A percentile compares a stretch with the other conserved stretches of the same genome.
Evolutionary conservation across 768 basidiomycete species (phyloP).

Genomic region (Mycena rebaudengoi): DNA sequence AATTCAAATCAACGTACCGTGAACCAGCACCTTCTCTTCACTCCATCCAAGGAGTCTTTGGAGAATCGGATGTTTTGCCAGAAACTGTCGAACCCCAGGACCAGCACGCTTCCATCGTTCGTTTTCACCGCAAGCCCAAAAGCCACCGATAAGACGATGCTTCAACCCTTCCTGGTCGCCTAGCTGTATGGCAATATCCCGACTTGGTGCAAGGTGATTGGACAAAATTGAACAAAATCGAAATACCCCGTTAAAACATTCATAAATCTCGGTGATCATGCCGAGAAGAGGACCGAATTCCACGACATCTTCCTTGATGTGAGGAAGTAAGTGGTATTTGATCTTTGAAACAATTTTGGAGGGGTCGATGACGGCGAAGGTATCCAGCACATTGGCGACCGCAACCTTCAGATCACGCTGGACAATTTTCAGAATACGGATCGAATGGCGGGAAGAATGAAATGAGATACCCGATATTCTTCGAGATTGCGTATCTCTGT

Average conservation of each 20-base stretch:
- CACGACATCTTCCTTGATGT: neutral
- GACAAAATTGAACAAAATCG: neutral
- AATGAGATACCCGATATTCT: constrained; percentile 28
- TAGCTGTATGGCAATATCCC: neutral
- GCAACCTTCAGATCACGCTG: neutral
- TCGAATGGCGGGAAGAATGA: neutral
- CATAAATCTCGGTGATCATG: neutral
- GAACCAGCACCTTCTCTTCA: neutral
- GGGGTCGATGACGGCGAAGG: neutral
- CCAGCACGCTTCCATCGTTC: neutral
- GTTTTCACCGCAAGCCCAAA: neutral
- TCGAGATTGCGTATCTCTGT: constrained; percentile 31
- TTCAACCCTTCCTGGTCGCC: neutral
- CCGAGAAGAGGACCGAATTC: neutral
- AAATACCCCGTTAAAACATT: neutral
- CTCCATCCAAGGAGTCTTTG: neutral
- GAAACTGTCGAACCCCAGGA: neutral
- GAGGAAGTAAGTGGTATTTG: neutral
- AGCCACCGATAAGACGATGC: neutral
- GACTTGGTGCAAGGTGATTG: neutral
- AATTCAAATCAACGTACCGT: neutral
- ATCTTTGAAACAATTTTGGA: neutral
- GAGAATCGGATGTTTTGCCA: constrained; percentile 24
- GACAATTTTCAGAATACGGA: neutral
- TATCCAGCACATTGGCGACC: neutral